Evolutionary conservation across 139 green algal species (phyloP).

Genomic region (Chlorella sp.): DNA sequence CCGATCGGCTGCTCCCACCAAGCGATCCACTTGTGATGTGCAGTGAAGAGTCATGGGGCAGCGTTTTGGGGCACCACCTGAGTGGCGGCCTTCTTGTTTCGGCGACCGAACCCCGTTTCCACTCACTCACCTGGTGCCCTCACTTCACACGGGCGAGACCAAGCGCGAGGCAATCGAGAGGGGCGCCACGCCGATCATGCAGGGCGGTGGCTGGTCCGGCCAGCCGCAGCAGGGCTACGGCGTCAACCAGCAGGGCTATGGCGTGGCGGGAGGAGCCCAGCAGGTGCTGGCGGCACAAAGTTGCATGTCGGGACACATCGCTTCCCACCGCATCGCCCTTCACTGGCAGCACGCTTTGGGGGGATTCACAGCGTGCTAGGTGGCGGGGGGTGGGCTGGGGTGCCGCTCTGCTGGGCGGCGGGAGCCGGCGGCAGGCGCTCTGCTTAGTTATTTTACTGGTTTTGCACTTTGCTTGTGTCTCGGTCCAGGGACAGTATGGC

Average conservation of each 20-base stretch:
- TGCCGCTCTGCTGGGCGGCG: not conserved
- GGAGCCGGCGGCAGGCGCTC: not conserved
- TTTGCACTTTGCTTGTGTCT: too few species aligned
- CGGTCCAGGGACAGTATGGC: conserved; percentile 8
- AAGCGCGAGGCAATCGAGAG: not conserved
- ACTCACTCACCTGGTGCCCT: too few species aligned
- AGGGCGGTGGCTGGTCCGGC: not conserved
- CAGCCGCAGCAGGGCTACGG: not conserved
- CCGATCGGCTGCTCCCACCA: too few species aligned
- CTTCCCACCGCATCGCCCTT: not conserved
- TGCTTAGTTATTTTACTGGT: not conserved
- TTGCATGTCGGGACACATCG: not conserved
- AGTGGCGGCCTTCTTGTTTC: not conserved
- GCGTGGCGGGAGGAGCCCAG: not conserved
- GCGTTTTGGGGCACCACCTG: not conserved
- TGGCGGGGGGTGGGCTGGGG: not conserved
- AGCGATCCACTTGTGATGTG: too few species aligned
- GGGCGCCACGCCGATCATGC: not conserved
- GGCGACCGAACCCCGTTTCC: not conserved
- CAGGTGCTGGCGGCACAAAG: not conserved
- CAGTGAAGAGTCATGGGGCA: too few species aligned
- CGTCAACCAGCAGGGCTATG: not conserved
- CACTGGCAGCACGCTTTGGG: not conserved
- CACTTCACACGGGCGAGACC: not conserved
- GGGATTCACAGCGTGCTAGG: not conserved